Base-by-base conservation (phyloP, 1,284 basidiomycete species). In the Ceratorhiza oryzae-sativae region DNA sequence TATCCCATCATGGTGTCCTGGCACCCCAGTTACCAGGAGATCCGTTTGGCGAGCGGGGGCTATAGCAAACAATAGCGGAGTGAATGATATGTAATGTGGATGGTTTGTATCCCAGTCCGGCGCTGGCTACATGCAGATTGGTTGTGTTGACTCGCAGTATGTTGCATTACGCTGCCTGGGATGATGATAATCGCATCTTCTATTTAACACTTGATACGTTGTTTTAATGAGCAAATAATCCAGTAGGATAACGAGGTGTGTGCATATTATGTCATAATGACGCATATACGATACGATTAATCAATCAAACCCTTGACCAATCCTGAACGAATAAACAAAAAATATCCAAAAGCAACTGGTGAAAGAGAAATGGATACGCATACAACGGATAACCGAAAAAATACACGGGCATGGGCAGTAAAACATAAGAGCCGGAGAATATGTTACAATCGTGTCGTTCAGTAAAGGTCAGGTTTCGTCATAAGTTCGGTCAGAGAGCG, bases 401-500 rank as follows among this genome's bases (percentile, higher is more conserved):
- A 60, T 71, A 59, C 56, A 71, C 41, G 46, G 25, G 56, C 68
- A 71, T 71, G 56, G 58, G n/a, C 51, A 56, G 27, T n/a, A 5
- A 42, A 25, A 46, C 41, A 45, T 45, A 45, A 20, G 30, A n/a
- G 10, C 53, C 39, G n/a, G 56, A 15, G 25, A 49, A 60, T 39
- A 51, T 70, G 51, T 71, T 46, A 48, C 56, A 71, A 30, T 27
- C n/a, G 25, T n/a, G 41, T 71, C 56, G 55, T 25, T 71, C 56
- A 71, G 68, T 71, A 60, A 15, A 51, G 68, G 45, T 72, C 63
- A 49, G 60, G 71, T 48, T 61, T 72, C 36, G 39, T 63, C 63
- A 88, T 85, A 74, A 90, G 78, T 72, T 89, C 87, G 79, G 92
- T 93, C 75, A 93, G 78, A 76, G 85, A 87, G 73, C 90, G 83